A percentile compares a stretch with the other conserved stretches of the same genome.
These are phyloP conservation scores for Citrus australasica DNA, from an alignment of 345 rosid species.

Conservation along the genomic window DNA sequence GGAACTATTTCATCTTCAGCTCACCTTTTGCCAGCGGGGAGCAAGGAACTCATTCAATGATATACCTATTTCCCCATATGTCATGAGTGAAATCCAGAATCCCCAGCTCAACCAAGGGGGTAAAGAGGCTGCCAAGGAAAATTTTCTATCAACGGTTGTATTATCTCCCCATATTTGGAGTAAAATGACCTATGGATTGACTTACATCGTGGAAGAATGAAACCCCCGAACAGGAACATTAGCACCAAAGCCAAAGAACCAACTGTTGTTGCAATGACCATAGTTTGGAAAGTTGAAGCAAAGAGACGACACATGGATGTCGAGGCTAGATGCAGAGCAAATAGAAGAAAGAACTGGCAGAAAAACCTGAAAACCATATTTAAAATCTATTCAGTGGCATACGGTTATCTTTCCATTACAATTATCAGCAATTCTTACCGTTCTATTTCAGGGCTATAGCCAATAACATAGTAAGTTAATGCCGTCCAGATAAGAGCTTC, in stretches of 20 bases:
- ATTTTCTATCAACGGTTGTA: neutral
- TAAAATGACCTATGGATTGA: neutral
- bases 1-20: neutral
- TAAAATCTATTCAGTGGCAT: neutral
- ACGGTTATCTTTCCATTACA: neutral
- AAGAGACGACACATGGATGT: slow-evolving; percentile 48
- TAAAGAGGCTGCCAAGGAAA: slow-evolving; percentile 27
- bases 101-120: slow-evolving; percentile 69
- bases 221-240: slow-evolving; percentile 54
- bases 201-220: slow-evolving; percentile 45
- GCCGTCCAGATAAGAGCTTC: slow-evolving; percentile 40
- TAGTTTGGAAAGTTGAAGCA: slow-evolving; percentile 40
- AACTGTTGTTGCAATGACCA: slow-evolving; percentile 42
- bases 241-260: slow-evolving; percentile 37
- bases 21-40: slow-evolving; percentile 54
- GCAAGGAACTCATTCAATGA: slow-evolving; percentile 52
- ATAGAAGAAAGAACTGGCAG: slow-evolving; percentile 50
- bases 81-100: slow-evolving; percentile 60
- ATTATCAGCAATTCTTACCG: slow-evolving; percentile 24
- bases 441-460: slow-evolving; percentile 38
- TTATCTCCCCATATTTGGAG: neutral
- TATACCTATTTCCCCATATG: slow-evolving; percentile 52
- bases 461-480: slow-evolving; percentile 50
- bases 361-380: slow-evolving; percentile 39
- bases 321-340: slow-evolving; percentile 46